Evolutionary conservation across 441 rosid genomes (phyloP), one percentile per base, ranked within the genome.

Genomic region (Arabidopsis hybrid): DNA sequence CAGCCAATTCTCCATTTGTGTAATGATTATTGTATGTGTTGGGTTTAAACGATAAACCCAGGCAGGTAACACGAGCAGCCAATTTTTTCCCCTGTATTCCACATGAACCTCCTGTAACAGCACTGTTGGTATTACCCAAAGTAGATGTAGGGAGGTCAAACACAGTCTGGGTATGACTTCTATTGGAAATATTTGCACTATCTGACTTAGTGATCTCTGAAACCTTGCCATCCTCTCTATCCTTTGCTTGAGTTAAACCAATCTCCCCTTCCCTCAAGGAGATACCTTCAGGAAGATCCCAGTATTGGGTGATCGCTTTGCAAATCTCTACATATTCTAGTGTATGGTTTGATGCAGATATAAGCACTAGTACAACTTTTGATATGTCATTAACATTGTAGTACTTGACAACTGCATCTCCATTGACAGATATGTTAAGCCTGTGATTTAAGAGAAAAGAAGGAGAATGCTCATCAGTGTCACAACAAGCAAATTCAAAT

Each of bases 1-100:
- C 91, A 57, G 97, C 93, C 81, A 87, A 84, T 40, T 85, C 88
- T 67, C 96, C 97, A 65, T 91, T 88, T 78, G 79, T 73, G 67
- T 91, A 93, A 62, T 86, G 80, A 80, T 93, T 93, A 53, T 82
- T 83, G 74, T 91, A 93, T n/a, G 84, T 83, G 50, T 82, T 83
- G 31, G 93, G 85, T 79, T 86, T 91, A 77, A 90, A 93, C n/a
- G 58, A 74, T 12, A 78, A 71, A 5, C 98, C 97, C 65, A 65
- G 65, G 80, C 79, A 89, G 16, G 61, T 35, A 78, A 36, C 60
- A 69, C 73, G 78, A 56, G 73, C 72, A 10, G 77, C 66, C 21
- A 64, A 72, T 77, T 77, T 84, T 71, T 78, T 80, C 60, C 76
- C 80, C 62, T 63, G 75, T 42, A 71, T 80, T 80, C 73, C 84